Evolutionary conservation across 495 filamentous ascomycete species (phyloP), one percentile per base, ranked within the genome.

Genomic region (Friedmanniomyces endolithicus): DNA sequence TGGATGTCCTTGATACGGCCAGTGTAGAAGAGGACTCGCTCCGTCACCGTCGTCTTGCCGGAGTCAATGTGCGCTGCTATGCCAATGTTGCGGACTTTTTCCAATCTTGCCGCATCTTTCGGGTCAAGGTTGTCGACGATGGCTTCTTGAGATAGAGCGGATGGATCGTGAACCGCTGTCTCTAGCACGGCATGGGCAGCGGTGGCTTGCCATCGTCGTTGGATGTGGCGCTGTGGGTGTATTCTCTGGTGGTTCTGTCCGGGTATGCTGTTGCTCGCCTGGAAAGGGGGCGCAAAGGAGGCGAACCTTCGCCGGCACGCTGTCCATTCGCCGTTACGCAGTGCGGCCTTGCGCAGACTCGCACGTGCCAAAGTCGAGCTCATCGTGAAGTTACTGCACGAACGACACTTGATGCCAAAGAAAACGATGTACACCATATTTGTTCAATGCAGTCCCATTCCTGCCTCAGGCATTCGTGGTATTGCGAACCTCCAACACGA

Each of bases 61-160:
- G 87, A 94, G 74, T 99, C 94, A 68, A 99, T 99, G 66, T 99
- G 94, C 63, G 94, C 92, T 86, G 94, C 94, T 75, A 99, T 99
- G 68, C 94, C 94, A 71, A 99, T 97, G 67, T 99, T 99, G 55
- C 94, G 78, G 50, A 96, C 83, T 70, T 74, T 80, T 41, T 81
- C 76, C 52, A 99, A 65, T 55, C 94, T 79, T 56, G 79, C 77
- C 35, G 78, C 78, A 69, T 99, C 94, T 22, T 78, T 71, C 12
- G 87, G 83, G 57, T 85, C 75, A 37, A 90, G 74, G 63, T 85
- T 86, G 47, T 77, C 74, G 64, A 88, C 84, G 65, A 81, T 92
- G 16, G 74, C 75, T 50, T 81, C 75, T 69, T 86, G 84, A 2
- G 80, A 74, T 22, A 86, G 68, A 53, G 69, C 65, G 16, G 76